Evolutionary conservation across 208 protist genomes (phyloP), one percentile per base, ranked within the genome.

Genomic region (Angomonas desouzai): DNA sequence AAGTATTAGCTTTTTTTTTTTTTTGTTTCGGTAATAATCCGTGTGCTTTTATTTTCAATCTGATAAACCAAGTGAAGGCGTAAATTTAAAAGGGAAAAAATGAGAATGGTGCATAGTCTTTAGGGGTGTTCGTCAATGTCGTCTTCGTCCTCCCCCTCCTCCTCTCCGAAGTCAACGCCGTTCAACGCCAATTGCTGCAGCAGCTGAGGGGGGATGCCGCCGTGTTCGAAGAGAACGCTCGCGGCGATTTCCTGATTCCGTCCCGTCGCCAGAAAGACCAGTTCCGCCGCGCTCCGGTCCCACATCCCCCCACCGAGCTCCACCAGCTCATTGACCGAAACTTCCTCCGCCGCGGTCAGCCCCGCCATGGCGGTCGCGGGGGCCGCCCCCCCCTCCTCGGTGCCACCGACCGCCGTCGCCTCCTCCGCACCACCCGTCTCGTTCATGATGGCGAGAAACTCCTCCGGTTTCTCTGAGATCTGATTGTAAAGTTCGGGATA

Each of bases 191-290:
- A 76, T 61, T 62, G 60, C 6, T 51, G 47, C 29, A 89, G 48
- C 58, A 89, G 58, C 62, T 83, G 76, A 16, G 67, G 56, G 1
- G 81, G 81, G 2, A 87, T 67, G 22, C 84, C 84, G 2, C 81
- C 81, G 65, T 87, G 66, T 64, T 86, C 81, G 27, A 92, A 83
- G 60, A 95, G 75, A 22, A 95, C 59, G 53, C 81, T 86, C 38
- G 86, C 89, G 27, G 89, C 89, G 43, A 87, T 60, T 56, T 95
- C 84, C 36, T 92, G 77, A 55, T 89, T 89, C 43, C 75, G 70
- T 58, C 83, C 73, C 13, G 76, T 78, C 0, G 78, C 81, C 32
- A 87, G 58, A 60, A 93, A 95, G 4, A 91, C 89, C 30, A 91
- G 57, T 56, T 81, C 56, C 3, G 87, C 89, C 22, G 77, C 76